These are phyloP conservation scores for Dipteronia sinensis DNA, from an alignment of 345 rosid species.

Conservation along the genomic window DNA sequence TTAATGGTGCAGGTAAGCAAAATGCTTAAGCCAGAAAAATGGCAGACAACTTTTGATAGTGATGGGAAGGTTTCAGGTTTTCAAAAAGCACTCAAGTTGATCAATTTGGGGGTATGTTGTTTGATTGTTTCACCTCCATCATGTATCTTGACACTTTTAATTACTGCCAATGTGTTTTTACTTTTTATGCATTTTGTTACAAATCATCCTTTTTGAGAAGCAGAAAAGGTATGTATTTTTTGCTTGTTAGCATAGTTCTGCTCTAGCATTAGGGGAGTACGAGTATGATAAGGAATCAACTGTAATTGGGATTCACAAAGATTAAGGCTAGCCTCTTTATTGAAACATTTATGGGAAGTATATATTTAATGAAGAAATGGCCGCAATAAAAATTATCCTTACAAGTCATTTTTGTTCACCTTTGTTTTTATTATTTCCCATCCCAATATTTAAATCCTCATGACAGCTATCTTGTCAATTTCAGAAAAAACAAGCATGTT, in stretches of 20 bases:
- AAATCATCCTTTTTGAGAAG: not conserved
- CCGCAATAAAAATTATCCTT: not conserved
- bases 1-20: constrained; percentile 57
- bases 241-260: not conserved
- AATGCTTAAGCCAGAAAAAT: constrained; percentile 92
- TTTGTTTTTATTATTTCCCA: not conserved
- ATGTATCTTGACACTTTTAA: not conserved
- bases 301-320: not conserved
- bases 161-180: not conserved
- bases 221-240: not conserved
- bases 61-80: constrained; percentile 82
- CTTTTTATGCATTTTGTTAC: constrained; percentile 7
- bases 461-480: not conserved
- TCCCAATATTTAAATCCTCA: not conserved
- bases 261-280: not conserved
- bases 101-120: constrained; percentile 76
- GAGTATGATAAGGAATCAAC: not conserved
- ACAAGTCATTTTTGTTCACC: not conserved
- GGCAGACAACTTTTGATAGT: constrained; percentile 73
- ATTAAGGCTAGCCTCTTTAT: not conserved
- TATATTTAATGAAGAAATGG: not conserved
- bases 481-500: constrained; percentile 8
- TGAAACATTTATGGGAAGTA: not conserved
- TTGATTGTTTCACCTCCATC: constrained; percentile 7
- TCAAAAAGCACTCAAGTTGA: constrained; percentile 73